Conservation (phyloP, 345 rosid genomes). For the Acer negundo region DNA sequence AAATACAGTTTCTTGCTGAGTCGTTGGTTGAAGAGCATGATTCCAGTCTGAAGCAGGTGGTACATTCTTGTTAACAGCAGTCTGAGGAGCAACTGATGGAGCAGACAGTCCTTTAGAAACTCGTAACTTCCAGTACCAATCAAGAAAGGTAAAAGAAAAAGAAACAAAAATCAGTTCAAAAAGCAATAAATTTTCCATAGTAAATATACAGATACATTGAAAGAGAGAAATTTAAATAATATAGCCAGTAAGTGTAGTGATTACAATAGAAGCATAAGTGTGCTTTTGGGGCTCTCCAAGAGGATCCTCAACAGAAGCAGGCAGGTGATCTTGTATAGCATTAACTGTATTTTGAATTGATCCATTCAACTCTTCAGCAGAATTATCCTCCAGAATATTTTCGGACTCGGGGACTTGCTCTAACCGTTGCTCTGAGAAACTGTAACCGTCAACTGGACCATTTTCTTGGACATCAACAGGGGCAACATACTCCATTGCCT, state of each 20-base stretch:
- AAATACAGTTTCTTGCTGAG: slow-evolving; percentile 31
- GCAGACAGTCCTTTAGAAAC: slow-evolving; percentile 57
- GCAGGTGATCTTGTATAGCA: slow-evolving; percentile 39
- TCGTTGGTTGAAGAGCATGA: slow-evolving; percentile 34
- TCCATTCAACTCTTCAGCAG: slow-evolving; percentile 40
- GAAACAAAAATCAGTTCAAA: not conserved
- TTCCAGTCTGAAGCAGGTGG: slow-evolving; percentile 46
- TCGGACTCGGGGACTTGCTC: slow-evolving; percentile 43
- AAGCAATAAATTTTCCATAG: slow-evolving; percentile 1
- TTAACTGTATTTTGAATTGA: slow-evolving; percentile 29
- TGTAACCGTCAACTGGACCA: slow-evolving; percentile 45
- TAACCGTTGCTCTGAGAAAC: slow-evolving; percentile 42
- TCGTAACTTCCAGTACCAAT: slow-evolving; percentile 38
- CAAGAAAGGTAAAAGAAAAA: slow-evolving; percentile 1
- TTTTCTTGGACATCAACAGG: slow-evolving; percentile 45
- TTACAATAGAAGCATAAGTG: slow-evolving; percentile 78
- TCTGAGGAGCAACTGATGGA: slow-evolving; percentile 36
- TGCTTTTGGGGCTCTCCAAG: slow-evolving; percentile 57
- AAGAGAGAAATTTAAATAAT: not conserved
- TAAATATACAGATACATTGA: not conserved
- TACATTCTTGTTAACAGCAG: slow-evolving; percentile 37
- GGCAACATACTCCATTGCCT: slow-evolving; percentile 40
- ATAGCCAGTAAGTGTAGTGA: slow-evolving; percentile 25
- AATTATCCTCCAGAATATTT: slow-evolving; percentile 33
- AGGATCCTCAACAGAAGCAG: slow-evolving; percentile 49